Conservation (phyloP, 768 basidiomycete species). For the Mycena olivaceomarginata region DNA sequence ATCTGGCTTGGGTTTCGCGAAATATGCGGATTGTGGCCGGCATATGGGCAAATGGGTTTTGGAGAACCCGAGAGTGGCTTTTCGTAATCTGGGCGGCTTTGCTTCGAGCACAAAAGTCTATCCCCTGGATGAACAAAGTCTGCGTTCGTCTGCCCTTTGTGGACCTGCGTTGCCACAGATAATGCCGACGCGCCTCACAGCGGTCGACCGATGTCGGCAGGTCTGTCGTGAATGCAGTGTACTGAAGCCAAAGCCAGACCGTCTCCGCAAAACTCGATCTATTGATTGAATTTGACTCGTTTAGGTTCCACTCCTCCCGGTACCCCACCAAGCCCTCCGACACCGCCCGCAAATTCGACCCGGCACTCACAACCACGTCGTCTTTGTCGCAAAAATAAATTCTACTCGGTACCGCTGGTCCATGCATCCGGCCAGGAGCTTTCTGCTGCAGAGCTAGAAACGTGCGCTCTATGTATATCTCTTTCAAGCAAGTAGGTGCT, state of each 20-base stretch:
- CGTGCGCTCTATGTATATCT: constrained; percentile 57
- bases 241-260: background rate
- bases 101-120: too few species aligned
- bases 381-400: constrained; percentile 95
- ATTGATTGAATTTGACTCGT: background rate
- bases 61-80: too few species aligned
- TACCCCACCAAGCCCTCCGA: constrained; percentile 91
- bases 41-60: too few species aligned
- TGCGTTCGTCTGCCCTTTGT: too few species aligned
- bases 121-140: too few species aligned
- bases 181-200: too few species aligned
- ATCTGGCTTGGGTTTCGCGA: background rate
- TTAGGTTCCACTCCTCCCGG: constrained; percentile 94
- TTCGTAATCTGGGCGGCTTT: too few species aligned
- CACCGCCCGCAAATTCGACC: constrained; percentile 88
- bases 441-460: constrained; percentile 89
- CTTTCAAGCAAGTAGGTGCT: constrained; percentile 5
- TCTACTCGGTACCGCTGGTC: constrained; percentile 88
- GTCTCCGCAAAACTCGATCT: background rate
- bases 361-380: constrained; percentile 88
- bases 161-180: too few species aligned
- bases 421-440: constrained; percentile 81
- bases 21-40: too few species aligned
- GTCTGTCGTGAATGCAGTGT: too few species aligned
- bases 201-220: too few species aligned